These are phyloP conservation scores for Malassezia globosa DNA, from an alignment of 1,284 basidiomycete species.

Conservation along the genomic window DNA sequence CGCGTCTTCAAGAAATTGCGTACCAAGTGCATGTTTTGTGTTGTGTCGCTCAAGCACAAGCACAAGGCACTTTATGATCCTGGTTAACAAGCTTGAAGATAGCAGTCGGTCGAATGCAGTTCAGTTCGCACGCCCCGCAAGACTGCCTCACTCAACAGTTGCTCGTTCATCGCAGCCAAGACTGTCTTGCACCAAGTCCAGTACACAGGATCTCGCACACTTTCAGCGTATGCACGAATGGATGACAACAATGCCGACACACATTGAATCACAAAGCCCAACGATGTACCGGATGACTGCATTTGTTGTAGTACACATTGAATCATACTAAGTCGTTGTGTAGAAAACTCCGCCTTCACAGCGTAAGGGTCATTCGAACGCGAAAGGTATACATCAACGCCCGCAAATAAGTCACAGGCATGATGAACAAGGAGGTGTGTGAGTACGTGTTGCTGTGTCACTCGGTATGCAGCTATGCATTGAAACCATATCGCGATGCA, in stretches of 20 bases:
- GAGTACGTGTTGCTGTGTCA: constrained; percentile 25
- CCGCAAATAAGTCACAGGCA: neutral
- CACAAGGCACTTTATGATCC: constrained; percentile 47
- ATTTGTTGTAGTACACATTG: neutral
- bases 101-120: neutral
- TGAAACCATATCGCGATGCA: constrained; percentile 32
- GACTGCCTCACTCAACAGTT: neutral
- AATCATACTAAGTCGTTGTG: neutral
- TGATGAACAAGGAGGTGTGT: constrained; percentile 15
- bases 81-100: too few relatives aligned
- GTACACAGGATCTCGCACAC: neutral
- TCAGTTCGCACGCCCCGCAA: neutral
- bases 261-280: constrained; percentile 14
- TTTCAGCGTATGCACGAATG: constrained; percentile 12
- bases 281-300: neutral
- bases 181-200: neutral
- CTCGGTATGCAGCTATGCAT: constrained; percentile 22
- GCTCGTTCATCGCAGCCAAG: neutral
- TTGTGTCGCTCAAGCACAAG: constrained; percentile 56
- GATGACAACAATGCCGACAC: constrained; percentile 20
- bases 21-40: constrained; percentile 59
- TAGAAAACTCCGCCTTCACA: too few relatives aligned
- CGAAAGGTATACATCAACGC: too few relatives aligned
- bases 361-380: neutral
- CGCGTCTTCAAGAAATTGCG: constrained; percentile 66